These are phyloP conservation scores for Ogataea paraovalis DNA, from an alignment of 805 yeast genomes.

Conservation along the genomic window DNA sequence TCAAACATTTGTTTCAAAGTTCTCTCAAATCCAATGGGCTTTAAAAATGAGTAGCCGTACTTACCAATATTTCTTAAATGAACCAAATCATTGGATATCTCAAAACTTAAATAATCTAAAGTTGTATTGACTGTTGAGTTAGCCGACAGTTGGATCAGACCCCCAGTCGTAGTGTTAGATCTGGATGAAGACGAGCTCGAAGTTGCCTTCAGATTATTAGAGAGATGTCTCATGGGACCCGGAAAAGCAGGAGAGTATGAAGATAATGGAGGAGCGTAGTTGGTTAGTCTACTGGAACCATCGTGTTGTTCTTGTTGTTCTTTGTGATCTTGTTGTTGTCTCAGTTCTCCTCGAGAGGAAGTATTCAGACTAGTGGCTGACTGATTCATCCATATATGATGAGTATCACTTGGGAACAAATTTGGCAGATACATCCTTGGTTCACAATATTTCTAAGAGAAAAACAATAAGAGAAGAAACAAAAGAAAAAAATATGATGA, in stretches of 20 bases:
- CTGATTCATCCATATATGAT: slow-evolving; percentile 39
- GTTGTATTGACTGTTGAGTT: slow-evolving; percentile 11
- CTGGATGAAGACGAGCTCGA: slow-evolving; percentile 19
- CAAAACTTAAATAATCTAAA: slow-evolving; percentile 17
- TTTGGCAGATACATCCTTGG: slow-evolving; percentile 44
- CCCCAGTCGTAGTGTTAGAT: slow-evolving; percentile 17
- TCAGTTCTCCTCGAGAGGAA: not conserved
- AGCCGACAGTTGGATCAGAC: slow-evolving; percentile 21
- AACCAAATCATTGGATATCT: slow-evolving; percentile 21
- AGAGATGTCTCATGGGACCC: slow-evolving; percentile 24
- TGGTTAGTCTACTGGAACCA: slow-evolving; percentile 12
- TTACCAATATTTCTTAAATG: slow-evolving; percentile 34
- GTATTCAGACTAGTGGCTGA: slow-evolving; percentile 4
- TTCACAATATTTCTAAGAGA: not conserved
- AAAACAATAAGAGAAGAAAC: not conserved
- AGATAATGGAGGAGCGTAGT: slow-evolving; percentile 48
- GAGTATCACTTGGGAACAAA: slow-evolving; percentile 42
- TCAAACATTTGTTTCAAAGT: slow-evolving; percentile 41
- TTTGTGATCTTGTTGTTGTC: not conserved
- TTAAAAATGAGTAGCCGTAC: slow-evolving; percentile 45
- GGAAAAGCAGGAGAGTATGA: slow-evolving; percentile 49
- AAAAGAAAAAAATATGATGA: no score
- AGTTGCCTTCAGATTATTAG: not conserved
- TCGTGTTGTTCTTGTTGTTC: not conserved
- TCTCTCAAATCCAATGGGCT: slow-evolving; percentile 57